These are phyloP conservation scores for Paraphoma sp. DNA, from an alignment of 2,329 filamentous ascomycete species.

Conservation along the genomic window DNA sequence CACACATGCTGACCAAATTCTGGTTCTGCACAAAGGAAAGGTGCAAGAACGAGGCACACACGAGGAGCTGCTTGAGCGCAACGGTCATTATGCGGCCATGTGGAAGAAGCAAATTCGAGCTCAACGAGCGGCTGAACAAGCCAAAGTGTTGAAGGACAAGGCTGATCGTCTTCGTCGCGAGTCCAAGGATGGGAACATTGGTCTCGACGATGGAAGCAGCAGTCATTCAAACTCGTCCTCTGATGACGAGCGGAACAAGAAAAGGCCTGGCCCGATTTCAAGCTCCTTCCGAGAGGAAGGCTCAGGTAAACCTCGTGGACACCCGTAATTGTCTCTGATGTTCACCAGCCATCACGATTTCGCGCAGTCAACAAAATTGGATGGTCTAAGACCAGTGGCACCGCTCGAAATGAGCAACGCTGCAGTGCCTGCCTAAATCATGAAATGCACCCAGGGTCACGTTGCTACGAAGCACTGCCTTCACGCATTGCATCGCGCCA, in stretches of 20 bases:
- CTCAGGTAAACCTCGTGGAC: constrained; percentile 34
- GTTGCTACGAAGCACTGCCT: too few relatives aligned
- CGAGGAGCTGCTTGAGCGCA: constrained; percentile 56
- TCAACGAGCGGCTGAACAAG: constrained; percentile 58
- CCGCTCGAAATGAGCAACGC: too few relatives aligned
- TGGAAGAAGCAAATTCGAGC: constrained; percentile 61
- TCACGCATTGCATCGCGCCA: too few relatives aligned
- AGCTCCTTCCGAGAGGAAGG: constrained; percentile 17
- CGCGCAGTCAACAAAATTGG: too few relatives aligned
- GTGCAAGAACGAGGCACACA: constrained; percentile 61
- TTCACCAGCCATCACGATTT: neutral
- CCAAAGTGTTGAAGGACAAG: constrained; percentile 57
- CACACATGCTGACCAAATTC: constrained; percentile 62
- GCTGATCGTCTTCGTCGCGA: constrained; percentile 57
- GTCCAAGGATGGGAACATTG: constrained; percentile 51
- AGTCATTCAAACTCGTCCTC: constrained; percentile 42
- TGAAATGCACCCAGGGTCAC: too few relatives aligned
- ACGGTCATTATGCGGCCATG: constrained; percentile 56
- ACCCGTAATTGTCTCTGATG: constrained; percentile 23
- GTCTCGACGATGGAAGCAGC: constrained; percentile 47
- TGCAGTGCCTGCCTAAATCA: too few relatives aligned
- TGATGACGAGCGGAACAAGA: constrained; percentile 42
- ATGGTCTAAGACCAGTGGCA: too few relatives aligned
- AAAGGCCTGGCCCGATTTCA: constrained; percentile 13
- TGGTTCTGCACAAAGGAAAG: constrained; percentile 61